Evolutionary conservation across 2,329 filamentous ascomycete species (phyloP).

Genomic region (Sporothrix brasiliensis): DNA sequence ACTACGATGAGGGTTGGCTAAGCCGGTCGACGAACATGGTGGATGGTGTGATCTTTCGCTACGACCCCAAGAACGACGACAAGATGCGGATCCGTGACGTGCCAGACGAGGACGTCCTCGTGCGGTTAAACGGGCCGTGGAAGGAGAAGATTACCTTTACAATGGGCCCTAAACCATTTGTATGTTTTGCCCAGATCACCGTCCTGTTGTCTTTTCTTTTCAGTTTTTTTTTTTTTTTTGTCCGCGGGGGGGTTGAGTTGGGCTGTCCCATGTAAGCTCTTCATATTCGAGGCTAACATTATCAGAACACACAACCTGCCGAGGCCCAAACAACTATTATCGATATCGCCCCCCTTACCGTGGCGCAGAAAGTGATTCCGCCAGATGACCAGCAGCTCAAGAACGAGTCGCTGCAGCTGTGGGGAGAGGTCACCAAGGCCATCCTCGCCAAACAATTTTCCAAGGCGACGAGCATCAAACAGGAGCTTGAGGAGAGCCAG

Average conservation of each 20-base stretch:
- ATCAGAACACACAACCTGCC: conserved; percentile 50
- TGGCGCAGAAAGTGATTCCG: conserved; percentile 77
- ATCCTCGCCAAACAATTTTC: conserved; percentile 82
- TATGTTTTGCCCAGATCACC: conserved; percentile 48
- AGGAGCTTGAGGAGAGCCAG: conserved; percentile 89
- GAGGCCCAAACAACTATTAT: conserved; percentile 75
- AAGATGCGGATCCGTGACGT: conserved; percentile 83
- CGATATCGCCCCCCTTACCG: conserved; percentile 80
- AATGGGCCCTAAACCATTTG: conserved; percentile 61
- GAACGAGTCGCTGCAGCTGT: conserved; percentile 88
- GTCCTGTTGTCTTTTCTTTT: neutral
- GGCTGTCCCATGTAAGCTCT: conserved; percentile 7
- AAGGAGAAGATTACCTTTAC: conserved; percentile 69
- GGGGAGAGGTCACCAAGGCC: conserved; percentile 83
- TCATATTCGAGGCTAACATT: neutral
- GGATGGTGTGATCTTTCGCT: conserved; percentile 86
- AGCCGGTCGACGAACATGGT: conserved; percentile 89
- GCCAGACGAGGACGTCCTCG: conserved; percentile 79
- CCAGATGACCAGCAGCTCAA: conserved; percentile 76
- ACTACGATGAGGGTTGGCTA: conserved; percentile 93
- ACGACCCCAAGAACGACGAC: conserved; percentile 83
- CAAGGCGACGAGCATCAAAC: conserved; percentile 82
- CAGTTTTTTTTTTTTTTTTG: no score
- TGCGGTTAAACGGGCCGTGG: conserved; percentile 83
- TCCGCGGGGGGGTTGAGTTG: no score